A percentile compares a stretch with the other conserved stretches of the same genome.
phyloP scores from a whole-genome alignment of 208 protist species.

The Jaenimonas drosophilae region DNA sequence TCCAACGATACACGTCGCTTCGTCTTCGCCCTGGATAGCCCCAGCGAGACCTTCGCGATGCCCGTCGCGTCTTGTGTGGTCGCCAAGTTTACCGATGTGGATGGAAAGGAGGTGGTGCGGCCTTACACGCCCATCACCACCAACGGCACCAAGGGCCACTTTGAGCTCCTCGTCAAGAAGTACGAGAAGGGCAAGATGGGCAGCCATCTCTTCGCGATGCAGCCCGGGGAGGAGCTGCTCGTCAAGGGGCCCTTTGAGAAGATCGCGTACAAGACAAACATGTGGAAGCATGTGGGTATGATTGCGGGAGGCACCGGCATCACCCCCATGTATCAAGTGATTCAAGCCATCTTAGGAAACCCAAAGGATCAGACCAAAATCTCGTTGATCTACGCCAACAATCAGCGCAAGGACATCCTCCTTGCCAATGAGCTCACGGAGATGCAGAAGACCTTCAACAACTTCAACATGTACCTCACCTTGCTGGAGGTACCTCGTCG shows the following conservation, averaged over 20 bases:
- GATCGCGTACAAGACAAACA: conserved; percentile 77
- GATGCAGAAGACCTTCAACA: conserved; percentile 61
- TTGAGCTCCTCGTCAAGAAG: conserved; percentile 78
- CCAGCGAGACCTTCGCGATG: conserved; percentile 42
- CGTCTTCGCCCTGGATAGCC: conserved; percentile 53
- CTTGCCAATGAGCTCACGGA: conserved; percentile 80
- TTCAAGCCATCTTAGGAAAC: conserved; percentile 67
- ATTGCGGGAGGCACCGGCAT: conserved; percentile 89
- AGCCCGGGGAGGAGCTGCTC: conserved; percentile 83
- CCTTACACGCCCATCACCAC: conserved; percentile 82
- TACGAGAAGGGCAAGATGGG: conserved; percentile 90
- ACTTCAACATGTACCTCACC: conserved; percentile 87
- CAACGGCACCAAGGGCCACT: conserved; percentile 58
- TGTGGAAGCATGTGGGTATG: conserved; percentile 88
- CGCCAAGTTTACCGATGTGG: conserved; percentile 57
- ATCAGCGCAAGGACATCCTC: conserved; percentile 87
- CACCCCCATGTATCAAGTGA: conserved; percentile 87
- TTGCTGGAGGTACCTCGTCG: conserved; percentile 62
- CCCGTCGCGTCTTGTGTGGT: conserved; percentile 71
- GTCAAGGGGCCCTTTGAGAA: conserved; percentile 87
- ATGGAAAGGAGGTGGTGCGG: conserved; percentile 83
- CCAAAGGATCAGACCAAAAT: conserved; percentile 75
- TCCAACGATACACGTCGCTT: conserved; percentile 81
- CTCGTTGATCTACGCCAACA: conserved; percentile 84
- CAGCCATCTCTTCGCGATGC: conserved; percentile 82